Evolutionary conservation across 1,284 basidiomycete genomes (phyloP).

Genomic region (Tilletiaria anomala): DNA sequence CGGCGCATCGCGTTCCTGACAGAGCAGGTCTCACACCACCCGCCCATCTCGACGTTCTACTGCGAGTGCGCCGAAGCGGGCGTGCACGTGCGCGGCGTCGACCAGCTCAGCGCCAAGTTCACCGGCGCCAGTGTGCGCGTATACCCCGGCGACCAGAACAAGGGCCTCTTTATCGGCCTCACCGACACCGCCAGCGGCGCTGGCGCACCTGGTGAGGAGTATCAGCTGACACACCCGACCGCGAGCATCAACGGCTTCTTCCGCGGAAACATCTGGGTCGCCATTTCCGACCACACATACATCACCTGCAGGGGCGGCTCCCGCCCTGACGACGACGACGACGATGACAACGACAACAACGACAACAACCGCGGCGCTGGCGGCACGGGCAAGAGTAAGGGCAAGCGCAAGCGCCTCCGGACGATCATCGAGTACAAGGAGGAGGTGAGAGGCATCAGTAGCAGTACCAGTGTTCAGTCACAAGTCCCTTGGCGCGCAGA

Average conservation of each 20-base stretch:
- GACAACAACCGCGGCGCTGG: no score
- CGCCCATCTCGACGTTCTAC: conserved; percentile 72
- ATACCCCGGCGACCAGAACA: conserved; percentile 47
- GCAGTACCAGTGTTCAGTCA: no score
- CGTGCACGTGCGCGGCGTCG: conserved; percentile 44
- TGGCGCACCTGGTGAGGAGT: conserved; percentile 24
- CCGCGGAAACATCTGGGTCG: conserved; percentile 76
- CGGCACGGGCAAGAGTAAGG: not conserved
- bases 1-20: conserved; percentile 26
- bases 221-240: conserved; percentile 69
- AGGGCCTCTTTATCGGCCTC: conserved; percentile 56
- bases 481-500: no score
- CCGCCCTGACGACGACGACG: conserved; percentile 37
- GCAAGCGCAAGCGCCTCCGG: conserved; percentile 49
- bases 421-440: conserved; percentile 88
- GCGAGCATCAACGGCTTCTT: conserved; percentile 84
- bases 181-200: conserved; percentile 15
- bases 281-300: conserved; percentile 60
- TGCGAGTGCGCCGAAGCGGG: conserved; percentile 27
- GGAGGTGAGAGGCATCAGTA: conserved; percentile 50
- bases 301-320: conserved; percentile 65
- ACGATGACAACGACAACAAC: no score
- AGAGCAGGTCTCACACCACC: conserved; percentile 73
- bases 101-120: conserved; percentile 68
- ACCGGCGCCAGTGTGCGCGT: conserved; percentile 43